These are phyloP conservation scores for Naganishia onofrii DNA, from an alignment of 768 basidiomycete genomes.

Conservation along the genomic window DNA sequence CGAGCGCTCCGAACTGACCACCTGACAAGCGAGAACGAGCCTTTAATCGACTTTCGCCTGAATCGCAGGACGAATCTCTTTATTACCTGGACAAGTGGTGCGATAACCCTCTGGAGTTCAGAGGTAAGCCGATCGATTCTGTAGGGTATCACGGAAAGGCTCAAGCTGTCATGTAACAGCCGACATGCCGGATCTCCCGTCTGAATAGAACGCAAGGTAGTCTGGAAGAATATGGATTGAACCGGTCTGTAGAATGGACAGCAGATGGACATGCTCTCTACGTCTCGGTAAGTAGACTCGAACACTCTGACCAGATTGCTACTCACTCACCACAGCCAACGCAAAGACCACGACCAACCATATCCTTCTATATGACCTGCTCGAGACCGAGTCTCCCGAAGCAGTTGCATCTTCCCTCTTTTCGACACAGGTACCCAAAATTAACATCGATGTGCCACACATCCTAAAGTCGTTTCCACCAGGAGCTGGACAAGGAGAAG, in stretches of 20 bases:
- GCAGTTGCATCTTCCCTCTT: constrained; percentile 7
- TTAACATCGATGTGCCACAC: constrained; percentile 15
- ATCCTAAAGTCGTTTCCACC: constrained; percentile 9
- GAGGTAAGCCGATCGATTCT: not conserved
- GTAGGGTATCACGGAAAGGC: not conserved
- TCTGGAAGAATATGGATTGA: constrained; percentile 1
- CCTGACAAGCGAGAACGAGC: not conserved
- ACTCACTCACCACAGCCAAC: too few relatives aligned
- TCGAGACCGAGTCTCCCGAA: constrained; percentile 12
- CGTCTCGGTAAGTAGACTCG: not conserved
- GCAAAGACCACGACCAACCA: constrained; percentile 1
- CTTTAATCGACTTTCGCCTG: constrained; percentile 10
- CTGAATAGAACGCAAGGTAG: not conserved
- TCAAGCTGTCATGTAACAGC: not conserved
- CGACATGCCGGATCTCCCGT: constrained; percentile 8
- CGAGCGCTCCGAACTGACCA: not conserved
- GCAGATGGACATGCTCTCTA: constrained; percentile 7
- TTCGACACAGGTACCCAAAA: not conserved
- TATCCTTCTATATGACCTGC: constrained; percentile 8
- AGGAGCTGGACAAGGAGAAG: constrained; percentile 22
- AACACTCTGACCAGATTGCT: not conserved
- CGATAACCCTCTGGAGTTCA: constrained; percentile 11
- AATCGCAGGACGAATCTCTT: constrained; percentile 13
- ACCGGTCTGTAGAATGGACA: constrained; percentile 3
- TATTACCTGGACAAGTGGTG: not conserved